Conservation (phyloP, 1,284 basidiomycete species). For the Wallemia ichthyophaga region DNA sequence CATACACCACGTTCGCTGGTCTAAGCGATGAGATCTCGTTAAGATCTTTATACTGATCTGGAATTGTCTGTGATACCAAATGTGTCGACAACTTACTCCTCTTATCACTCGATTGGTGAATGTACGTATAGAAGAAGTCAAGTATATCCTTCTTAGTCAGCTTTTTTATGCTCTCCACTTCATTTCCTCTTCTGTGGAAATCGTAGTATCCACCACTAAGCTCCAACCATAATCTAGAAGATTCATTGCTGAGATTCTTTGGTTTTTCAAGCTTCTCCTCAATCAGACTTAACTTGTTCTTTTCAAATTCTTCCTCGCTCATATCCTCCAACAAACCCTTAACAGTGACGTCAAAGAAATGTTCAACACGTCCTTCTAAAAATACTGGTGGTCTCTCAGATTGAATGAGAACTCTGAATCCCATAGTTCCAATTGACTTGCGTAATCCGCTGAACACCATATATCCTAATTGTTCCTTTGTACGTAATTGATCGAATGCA, state of each 20-base stretch:
- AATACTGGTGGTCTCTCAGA: constrained; percentile 58
- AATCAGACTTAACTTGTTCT: constrained; percentile 28
- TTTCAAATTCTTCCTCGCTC: constrained; percentile 29
- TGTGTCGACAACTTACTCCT: constrained; percentile 59
- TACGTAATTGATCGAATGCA: constrained; percentile 76
- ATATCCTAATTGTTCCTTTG: constrained; percentile 88
- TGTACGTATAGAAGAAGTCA: constrained; percentile 34
- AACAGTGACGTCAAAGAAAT: constrained; percentile 36
- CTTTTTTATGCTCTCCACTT: constrained; percentile 30
- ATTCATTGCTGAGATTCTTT: constrained; percentile 40
- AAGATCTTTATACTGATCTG: constrained; percentile 18
- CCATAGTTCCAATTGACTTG: constrained; percentile 33
- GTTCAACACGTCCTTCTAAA: constrained; percentile 62
- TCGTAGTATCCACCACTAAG: constrained; percentile 47
- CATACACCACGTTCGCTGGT: constrained; percentile 28
- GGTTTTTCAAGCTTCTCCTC: constrained; percentile 37
- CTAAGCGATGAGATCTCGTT: constrained; percentile 15
- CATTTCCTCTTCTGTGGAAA: constrained; percentile 33
- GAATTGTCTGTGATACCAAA: constrained; percentile 29
- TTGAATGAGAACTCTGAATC: constrained; percentile 67
- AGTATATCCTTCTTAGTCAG: constrained; percentile 50
- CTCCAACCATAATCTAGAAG: constrained; percentile 31
- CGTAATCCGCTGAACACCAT: constrained; percentile 25
- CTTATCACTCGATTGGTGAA: constrained; percentile 35
- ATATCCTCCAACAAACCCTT: constrained; percentile 20